phyloP scores from a whole-genome alignment of 192 early-diverging fungal genomes.

The Anaeromyces robustus region DNA sequence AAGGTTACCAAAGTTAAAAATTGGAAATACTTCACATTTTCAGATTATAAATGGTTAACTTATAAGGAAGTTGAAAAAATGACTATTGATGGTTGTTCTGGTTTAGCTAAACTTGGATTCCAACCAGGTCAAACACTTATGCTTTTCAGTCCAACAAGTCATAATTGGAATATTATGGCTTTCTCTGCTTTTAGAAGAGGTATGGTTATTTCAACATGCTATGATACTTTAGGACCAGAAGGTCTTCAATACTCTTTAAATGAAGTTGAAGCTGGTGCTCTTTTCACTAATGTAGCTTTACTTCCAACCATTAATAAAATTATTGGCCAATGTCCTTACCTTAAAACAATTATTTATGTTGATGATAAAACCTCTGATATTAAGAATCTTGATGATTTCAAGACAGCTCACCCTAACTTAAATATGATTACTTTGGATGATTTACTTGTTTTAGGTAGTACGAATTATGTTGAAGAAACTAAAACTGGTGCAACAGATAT shows the following conservation, averaged over 20 bases:
- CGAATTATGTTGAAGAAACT: conserved; percentile 32
- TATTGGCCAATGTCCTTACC: conserved; percentile 24
- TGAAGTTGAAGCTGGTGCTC: conserved; percentile 51
- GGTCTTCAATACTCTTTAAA: conserved; percentile 72
- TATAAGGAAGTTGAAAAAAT: conserved; percentile 48
- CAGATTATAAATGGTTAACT: conserved; percentile 65
- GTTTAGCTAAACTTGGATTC: conserved; percentile 51
- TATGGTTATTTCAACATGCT: conserved; percentile 57
- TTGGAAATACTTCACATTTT: conserved; percentile 70
- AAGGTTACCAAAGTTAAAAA: conserved; percentile 53
- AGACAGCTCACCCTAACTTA: conserved; percentile 11
- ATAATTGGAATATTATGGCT: conserved; percentile 48
- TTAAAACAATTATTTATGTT: conserved; percentile 51
- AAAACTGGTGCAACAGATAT: conserved; percentile 1
- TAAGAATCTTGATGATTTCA: conserved; percentile 23
- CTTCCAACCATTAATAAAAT: conserved; percentile 48
- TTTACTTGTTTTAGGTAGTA: conserved; percentile 42
- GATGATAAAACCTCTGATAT: conserved; percentile 32
- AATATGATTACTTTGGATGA: conserved; percentile 48
- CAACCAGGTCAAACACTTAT: conserved; percentile 5
- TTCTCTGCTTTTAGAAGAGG: conserved; percentile 45
- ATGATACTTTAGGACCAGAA: conserved; percentile 69
- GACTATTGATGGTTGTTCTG: conserved; percentile 43
- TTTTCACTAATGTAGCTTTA: conserved; percentile 61
- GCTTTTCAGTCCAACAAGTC: conserved; percentile 4